A percentile compares a stretch with the other conserved stretches of the same genome.
Evolutionary conservation across 176 grass and related monocot species (phyloP).

Genomic region (Carex myosuroides): DNA sequence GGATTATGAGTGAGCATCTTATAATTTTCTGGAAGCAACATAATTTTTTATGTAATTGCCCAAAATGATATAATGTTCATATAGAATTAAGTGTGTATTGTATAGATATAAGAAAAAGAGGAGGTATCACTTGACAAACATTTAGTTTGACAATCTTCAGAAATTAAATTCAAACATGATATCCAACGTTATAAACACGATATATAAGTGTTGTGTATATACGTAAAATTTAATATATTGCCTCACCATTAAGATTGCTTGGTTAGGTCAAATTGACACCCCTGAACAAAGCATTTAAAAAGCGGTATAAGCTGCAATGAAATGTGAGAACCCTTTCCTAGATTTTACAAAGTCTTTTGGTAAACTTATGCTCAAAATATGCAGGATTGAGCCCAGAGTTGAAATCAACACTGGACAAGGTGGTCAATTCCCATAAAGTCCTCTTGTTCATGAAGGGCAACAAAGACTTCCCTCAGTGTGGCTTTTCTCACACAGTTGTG

Average conservation of each 20-base stretch:
- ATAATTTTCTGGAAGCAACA: not conserved
- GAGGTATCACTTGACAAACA: no score
- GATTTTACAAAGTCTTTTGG: not conserved
- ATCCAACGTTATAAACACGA: no score
- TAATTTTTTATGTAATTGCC: not conserved
- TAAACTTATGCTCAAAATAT: not conserved
- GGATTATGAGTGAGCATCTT: not conserved
- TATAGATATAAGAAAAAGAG: not conserved
- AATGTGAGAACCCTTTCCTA: not conserved
- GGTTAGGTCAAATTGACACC: not conserved
- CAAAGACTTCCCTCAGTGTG: slow-evolving; percentile 95
- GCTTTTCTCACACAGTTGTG: slow-evolving; percentile 88
- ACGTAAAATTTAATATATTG: not conserved
- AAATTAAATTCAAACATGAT: no score
- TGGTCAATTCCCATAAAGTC: slow-evolving; percentile 70
- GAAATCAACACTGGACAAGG: slow-evolving; percentile 71
- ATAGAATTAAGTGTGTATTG: not conserved
- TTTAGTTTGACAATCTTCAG: no score
- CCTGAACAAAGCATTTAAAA: not conserved
- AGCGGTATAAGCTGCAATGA: not conserved
- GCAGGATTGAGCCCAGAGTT: slow-evolving; percentile 39
- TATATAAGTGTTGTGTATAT: not conserved
- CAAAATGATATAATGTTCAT: not conserved
- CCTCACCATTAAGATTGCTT: not conserved
- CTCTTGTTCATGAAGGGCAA: slow-evolving; percentile 94